Evolutionary conservation across 2,329 filamentous ascomycete genomes (phyloP), one percentile per base, ranked within the genome.

Genomic region (Shiraia bambusicola): DNA sequence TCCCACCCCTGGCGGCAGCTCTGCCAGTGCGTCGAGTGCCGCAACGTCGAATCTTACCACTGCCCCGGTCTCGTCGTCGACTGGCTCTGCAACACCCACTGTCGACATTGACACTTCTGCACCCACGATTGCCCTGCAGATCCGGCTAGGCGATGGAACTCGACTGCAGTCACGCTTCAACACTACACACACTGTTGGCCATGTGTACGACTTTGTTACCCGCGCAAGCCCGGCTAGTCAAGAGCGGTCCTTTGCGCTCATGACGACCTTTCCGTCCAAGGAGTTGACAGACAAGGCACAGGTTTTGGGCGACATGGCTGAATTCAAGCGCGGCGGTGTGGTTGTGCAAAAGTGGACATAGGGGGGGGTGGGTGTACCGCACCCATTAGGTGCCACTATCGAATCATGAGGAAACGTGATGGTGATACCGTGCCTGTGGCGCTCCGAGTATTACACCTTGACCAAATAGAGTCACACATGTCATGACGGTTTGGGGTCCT

Each of bases 181-280:
- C 72, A 83, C 84, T 0, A 84, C 79, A 0, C 84, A 89, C 56
- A 93, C 87, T 0, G 72, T 94, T 33, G 84, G 82, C 12, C 85
- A 92, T 52, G 78, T 94, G 7, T 92, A 93, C 66, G 73, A 76
- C 7, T 92, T 92, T 57, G 81, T 92, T 46, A 73, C 80, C 44
- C 75, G 78, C n/a, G 78, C 86, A 0, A 83, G 79, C 17, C 65
- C 82, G 0, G 76, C 76, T 6, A 78, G 79, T 35, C 71, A 72
- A 22, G 62, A 69, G 28, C 77, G 87, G n/a, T 57, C 76, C 3
- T 93, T 86, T 76, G 84, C 88, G 2, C 73, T 94, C 30, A 86
- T 85, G 50, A 93, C 88, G 0, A 92, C 87, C 0, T 93, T 93
- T 67, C 88, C 88, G 4, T 88, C 82, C 60, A 90, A 88, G 70